Base-by-base conservation (phyloP, 352 stramenopile species). In the Globisporangium apiculatum region DNA sequence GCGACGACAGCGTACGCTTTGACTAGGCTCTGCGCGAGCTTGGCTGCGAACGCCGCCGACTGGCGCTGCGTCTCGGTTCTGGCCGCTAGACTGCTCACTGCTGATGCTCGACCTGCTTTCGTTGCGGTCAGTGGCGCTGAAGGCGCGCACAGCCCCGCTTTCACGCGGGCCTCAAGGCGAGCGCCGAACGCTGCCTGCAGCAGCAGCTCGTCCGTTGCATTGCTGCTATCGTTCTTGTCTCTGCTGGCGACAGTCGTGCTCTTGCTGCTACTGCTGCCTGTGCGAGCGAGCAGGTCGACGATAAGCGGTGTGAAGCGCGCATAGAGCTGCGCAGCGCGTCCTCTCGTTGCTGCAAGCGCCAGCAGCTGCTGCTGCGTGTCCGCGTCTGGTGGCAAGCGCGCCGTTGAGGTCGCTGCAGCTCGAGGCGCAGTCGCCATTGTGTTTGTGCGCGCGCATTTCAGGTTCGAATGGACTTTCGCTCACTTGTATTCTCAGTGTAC, bases 11-110 rank as follows among this genome's bases (percentile, higher is more conserved):
- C 66, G 48, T 88, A 87, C 51, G 70, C 56, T 55, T 85, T 88
- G 60, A 91, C 71, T 6, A 87, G 58, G 40, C 63, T 73, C 65
- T 91, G 82, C 35, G 73, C 72, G 38, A 86, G 53, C 45, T 89
- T 89, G 38, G 75, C 79, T 12, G 67, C 61, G 31, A 83, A 72
- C 11, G 86, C 56, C 15, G 69, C 68, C 51, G 67, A 71, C n/a
- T 61, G 67, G 12, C 72, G 74, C 14, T 60, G 53, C 18, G 46
- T 55, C 15, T 62, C 57, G 2, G 38, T 18, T 5, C 11, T 57
- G 9, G 24, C 0, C n/a, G 17, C 31, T 43, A 52, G 51, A 61
- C 7, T 45, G 10, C 8, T 36, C 24, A 31, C 24, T 31, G 24
- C 24, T 31, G 24, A 31, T 31, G 24, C 24, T 31, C 24, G 24